Evolutionary conservation across 768 basidiomycete genomes (phyloP), one percentile per base, ranked within the genome.

Genomic region (Flagelloscypha sp.): DNA sequence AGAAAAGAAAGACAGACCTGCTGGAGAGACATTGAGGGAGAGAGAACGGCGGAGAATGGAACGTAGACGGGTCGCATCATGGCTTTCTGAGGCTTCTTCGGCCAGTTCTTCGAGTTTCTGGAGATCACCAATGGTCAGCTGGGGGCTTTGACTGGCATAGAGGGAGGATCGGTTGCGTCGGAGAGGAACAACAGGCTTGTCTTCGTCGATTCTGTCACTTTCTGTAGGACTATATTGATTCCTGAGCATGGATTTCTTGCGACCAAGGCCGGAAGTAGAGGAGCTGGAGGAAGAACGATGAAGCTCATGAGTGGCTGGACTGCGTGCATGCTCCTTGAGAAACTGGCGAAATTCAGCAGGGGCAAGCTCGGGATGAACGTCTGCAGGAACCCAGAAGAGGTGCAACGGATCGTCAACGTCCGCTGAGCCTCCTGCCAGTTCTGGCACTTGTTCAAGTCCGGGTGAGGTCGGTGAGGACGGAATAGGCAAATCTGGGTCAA

Each of bases 351-450:
- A 99, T 58, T 98, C 92, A 30, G 79, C 84, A 16, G 95, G 95
- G 0, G 93, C 94, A 51, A 99, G 86, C 65, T 99, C 95, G 20
- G 95, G 95, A 55, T 98, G 95, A 23, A 97, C 68, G 39, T 83
- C 76, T 11, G 95, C 95, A 35, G 95, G 95, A 19, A 99, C 90
- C 95, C 95, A 99, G 70, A 98, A 98, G 45, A 97, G 76, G 58
- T 89, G 84, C 49, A 81, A 79, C 2, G 86, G 82, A 62, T 94
- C 87, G 48, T 86, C 79, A 24, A 70, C 56, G 52, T 58, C 46
- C 61, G 30, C 56, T 62, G 12, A 48, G 35, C 12, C 36, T 40
- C n/a, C 36, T 27, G 45, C 62, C 64, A 38, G 61, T 47, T 27
- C n/a, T n/a, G n/a, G 48, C 53, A 33, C 52, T 53, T 49, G 61